Evolutionary conservation across 2,329 filamentous ascomycete species (phyloP).

Genomic region (Epichloe bromicola): DNA sequence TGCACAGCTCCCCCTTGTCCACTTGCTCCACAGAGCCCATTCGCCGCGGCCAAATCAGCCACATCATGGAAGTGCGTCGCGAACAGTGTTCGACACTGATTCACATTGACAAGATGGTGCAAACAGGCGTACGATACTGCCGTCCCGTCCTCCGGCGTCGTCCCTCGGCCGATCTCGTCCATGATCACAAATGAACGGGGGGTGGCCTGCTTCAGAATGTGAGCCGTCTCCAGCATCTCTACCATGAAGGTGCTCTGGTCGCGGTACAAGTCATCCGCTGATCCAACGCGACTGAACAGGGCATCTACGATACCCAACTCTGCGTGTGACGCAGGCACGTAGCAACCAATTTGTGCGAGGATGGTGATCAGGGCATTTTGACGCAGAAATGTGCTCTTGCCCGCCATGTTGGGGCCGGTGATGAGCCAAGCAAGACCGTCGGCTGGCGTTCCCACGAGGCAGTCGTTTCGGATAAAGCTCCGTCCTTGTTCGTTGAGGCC

Average conservation of each 20-base stretch:
- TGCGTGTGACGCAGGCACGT: conserved; percentile 79
- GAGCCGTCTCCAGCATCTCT: conserved; percentile 93
- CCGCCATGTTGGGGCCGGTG: conserved; percentile 93
- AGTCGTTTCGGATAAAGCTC: conserved; percentile 76
- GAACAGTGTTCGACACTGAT: conserved; percentile 71
- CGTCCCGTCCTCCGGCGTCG: conserved; percentile 81
- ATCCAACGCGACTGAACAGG: conserved; percentile 85
- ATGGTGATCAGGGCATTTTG: conserved; percentile 94
- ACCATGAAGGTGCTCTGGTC: conserved; percentile 99
- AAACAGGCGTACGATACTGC: conserved; percentile 84
- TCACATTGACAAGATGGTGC: conserved; percentile 67
- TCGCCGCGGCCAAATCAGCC: conserved; percentile 57
- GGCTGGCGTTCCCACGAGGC: conserved; percentile 57
- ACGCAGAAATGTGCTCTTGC: conserved; percentile 89
- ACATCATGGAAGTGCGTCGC: conserved; percentile 89
- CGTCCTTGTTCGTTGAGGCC: conserved; percentile 69
- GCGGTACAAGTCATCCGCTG: conserved; percentile 85
- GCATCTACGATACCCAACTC: conserved; percentile 88
- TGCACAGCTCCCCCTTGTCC: conserved; percentile 36
- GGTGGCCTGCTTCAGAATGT: conserved; percentile 78
- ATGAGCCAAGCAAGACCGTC: conserved; percentile 53
- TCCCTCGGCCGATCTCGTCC: conserved; percentile 94
- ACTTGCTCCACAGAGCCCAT: conserved; percentile 25
- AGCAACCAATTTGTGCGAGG: conserved; percentile 82
- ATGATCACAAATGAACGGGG: conserved; percentile 84